phyloP scores from a whole-genome alignment of 768 basidiomycete species.

The Mycena galopus region DNA sequence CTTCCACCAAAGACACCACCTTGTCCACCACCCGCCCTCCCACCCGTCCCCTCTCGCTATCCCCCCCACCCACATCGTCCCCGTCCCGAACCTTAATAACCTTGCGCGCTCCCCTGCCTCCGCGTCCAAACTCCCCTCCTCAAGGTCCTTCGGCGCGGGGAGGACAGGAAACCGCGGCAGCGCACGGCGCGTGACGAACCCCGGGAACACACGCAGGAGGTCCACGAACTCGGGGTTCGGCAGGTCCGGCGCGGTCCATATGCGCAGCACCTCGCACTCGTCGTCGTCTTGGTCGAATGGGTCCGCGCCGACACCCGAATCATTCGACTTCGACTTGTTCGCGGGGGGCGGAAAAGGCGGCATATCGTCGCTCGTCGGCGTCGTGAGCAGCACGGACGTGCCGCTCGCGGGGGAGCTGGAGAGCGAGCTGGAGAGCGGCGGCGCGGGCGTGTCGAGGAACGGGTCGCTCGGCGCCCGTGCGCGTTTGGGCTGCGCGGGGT shows the following conservation, averaged over 20 bases:
- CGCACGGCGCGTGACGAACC: constrained; percentile 78
- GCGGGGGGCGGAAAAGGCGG: background rate
- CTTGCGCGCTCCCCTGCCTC: constrained; percentile 58
- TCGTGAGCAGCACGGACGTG: constrained; percentile 46
- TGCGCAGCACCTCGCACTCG: constrained; percentile 76
- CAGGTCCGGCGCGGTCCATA: constrained; percentile 88
- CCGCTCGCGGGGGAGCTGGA: constrained; percentile 66
- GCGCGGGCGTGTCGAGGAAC: constrained; percentile 79
- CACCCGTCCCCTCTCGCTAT: constrained; percentile 73
- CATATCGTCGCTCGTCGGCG: constrained; percentile 13
- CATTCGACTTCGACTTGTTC: background rate
- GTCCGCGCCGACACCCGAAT: constrained; percentile 39
- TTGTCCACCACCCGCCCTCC: constrained; percentile 85
- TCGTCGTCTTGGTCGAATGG: constrained; percentile 52
- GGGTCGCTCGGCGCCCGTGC: constrained; percentile 84
- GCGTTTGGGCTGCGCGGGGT: constrained; percentile 69
- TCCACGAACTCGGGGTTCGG: constrained; percentile 78
- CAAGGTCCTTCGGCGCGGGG: constrained; percentile 63
- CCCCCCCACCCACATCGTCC: constrained; percentile 82
- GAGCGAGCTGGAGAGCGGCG: constrained; percentile 67
- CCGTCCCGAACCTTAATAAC: constrained; percentile 85
- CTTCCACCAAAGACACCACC: constrained; percentile 85
- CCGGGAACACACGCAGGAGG: constrained; percentile 81
- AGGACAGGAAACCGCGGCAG: constrained; percentile 76
- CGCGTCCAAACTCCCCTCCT: constrained; percentile 76